Conservation (phyloP, 2,329 filamentous ascomycete species). For the Byssoonygena ceratinophila region DNA sequence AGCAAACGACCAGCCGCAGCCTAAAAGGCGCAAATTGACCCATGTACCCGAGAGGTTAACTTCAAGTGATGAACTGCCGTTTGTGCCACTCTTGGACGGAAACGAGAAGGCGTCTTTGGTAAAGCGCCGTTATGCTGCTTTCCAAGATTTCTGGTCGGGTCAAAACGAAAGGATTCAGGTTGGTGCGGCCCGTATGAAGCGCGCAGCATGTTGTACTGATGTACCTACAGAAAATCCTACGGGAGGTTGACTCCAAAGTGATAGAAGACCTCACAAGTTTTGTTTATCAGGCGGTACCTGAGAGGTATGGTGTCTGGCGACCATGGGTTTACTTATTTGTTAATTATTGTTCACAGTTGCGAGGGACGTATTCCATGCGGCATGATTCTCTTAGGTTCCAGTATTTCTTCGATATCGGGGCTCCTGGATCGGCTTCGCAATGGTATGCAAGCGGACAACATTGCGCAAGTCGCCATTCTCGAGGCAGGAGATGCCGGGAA, state of each 20-base stretch:
- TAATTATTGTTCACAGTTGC: slow-evolving; percentile 23
- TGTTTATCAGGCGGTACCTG: slow-evolving; percentile 26
- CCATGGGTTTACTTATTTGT: slow-evolving; percentile 6
- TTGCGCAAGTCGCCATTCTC: slow-evolving; percentile 32
- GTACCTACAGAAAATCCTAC: slow-evolving; percentile 22
- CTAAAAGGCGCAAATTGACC: slow-evolving; percentile 48
- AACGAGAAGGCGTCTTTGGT: slow-evolving; percentile 27
- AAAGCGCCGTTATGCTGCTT: slow-evolving; percentile 29
- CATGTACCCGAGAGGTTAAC: slow-evolving; percentile 28
- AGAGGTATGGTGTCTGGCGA: slow-evolving; percentile 25
- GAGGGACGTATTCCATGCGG: slow-evolving; percentile 34
- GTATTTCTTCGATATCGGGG: slow-evolving; percentile 33
- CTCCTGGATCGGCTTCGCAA: slow-evolving; percentile 31
- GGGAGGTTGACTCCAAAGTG: slow-evolving; percentile 33
- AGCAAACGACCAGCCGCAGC: slow-evolving; percentile 34
- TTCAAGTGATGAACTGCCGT: slow-evolving; percentile 20
- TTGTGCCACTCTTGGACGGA: slow-evolving; percentile 33
- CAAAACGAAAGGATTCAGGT: slow-evolving; percentile 34
- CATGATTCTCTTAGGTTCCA: slow-evolving; percentile 36
- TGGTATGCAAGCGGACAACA: slow-evolving; percentile 23
- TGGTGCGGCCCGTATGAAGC: slow-evolving; percentile 8
- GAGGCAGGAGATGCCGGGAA: slow-evolving; percentile 38
- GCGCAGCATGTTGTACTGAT: not conserved
- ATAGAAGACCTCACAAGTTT: slow-evolving; percentile 32
- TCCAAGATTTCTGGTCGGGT: slow-evolving; percentile 31